A percentile compares a stretch with the other conserved stretches of the same genome.
Conservation (phyloP, 2,329 filamentous ascomycete genomes). For the Mycosphaerella sp. region DNA sequence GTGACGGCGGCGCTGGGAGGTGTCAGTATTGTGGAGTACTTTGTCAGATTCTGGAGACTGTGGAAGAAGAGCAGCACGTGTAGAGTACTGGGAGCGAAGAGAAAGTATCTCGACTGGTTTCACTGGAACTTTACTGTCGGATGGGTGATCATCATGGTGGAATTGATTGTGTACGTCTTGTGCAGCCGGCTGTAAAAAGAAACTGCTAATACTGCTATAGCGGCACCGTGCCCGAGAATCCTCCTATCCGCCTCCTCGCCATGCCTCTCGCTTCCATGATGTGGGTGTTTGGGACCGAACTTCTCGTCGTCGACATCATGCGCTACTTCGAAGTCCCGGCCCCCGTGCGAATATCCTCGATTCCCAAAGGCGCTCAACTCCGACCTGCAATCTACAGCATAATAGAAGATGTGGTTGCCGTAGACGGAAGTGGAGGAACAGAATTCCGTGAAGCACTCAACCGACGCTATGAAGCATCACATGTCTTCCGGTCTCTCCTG, state of each 20-base stretch:
- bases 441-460: conserved; percentile 49
- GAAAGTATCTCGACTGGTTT: conserved; percentile 49
- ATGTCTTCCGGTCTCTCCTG: conserved; percentile 50
- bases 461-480: conserved; percentile 48
- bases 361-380: conserved; percentile 46
- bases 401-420: conserved; percentile 50
- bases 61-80: conserved; percentile 50
- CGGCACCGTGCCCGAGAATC: conserved; percentile 43
- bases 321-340: conserved; percentile 43
- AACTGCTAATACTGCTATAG: conserved; percentile 27
- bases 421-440: conserved; percentile 49
- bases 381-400: conserved; percentile 51
- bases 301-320: conserved; percentile 46
- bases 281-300: conserved; percentile 48
- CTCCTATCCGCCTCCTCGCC: conserved; percentile 49
- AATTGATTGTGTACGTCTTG: conserved; percentile 46
- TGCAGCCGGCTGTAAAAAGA: neutral
- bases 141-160: conserved; percentile 53
- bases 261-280: conserved; percentile 49
- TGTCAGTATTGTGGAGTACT: conserved; percentile 51
- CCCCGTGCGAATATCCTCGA: conserved; percentile 48
- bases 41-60: conserved; percentile 44
- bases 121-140: conserved; percentile 52
- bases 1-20: conserved; percentile 50
- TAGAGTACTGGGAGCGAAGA: conserved; percentile 45